A percentile compares a stretch with the other conserved stretches of the same genome.
Conservation (phyloP, 108 stramenopile genomes). For the Mediolabrus comicus region DNA sequence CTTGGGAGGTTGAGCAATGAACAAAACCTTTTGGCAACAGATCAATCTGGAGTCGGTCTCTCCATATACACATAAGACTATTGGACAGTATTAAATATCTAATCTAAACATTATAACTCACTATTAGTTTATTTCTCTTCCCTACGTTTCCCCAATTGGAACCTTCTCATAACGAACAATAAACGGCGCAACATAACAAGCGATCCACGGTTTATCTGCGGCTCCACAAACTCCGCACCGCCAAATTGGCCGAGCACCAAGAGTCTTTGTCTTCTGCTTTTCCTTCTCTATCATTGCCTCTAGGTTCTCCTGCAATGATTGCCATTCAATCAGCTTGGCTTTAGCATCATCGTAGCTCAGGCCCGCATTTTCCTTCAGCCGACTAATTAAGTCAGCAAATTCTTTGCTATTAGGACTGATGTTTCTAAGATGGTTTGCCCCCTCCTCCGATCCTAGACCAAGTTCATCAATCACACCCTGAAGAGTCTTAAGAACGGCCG, state of each 20-base stretch:
- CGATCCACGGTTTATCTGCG: not conserved
- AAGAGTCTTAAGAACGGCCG: not conserved
- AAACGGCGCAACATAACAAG: not conserved
- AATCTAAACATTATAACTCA: too few species aligned
- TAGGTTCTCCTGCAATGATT: not conserved
- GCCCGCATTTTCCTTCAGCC: not conserved
- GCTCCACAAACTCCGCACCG: not conserved
- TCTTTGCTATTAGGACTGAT: not conserved
- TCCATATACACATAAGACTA: too few species aligned
- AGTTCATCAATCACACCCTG: not conserved
- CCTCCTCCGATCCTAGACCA: not conserved
- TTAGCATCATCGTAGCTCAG: not conserved
- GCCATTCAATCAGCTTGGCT: not conserved
- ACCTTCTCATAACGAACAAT: not conserved
- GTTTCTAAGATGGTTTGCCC: not conserved
- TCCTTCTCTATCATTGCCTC: not conserved
- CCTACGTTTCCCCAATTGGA: not conserved
- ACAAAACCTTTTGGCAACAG: too few species aligned
- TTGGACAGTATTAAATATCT: too few species aligned
- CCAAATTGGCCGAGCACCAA: not conserved
- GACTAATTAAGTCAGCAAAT: not conserved
- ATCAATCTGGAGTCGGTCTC: too few species aligned
- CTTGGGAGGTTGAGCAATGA: too few species aligned
- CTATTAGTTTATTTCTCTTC: too few species aligned
- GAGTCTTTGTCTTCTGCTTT: not conserved